Base-by-base conservation (phyloP, 1,284 basidiomycete species). In the Pseudozyma sp. region DNA sequence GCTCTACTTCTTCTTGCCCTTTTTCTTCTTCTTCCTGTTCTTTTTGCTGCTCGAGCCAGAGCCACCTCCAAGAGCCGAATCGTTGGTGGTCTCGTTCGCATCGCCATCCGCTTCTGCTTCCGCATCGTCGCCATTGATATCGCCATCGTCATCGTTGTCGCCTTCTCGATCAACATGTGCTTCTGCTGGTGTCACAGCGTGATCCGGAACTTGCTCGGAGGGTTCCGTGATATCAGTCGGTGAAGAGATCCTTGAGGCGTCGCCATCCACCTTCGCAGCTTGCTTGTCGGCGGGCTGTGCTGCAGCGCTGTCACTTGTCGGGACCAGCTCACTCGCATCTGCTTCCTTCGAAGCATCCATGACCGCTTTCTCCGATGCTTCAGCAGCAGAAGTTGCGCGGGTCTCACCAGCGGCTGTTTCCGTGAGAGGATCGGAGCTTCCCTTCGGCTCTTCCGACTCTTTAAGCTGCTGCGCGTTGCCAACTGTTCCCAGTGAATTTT, bases 41-140 rank as follows among this genome's bases (percentile, higher is more conserved):
- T 94, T 92, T 85, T 90, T 90, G 55, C 96, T 83, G 67, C 90
- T 87, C 29, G 90, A 90, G 6, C 96, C 84, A 43, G 90, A 86
- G 67, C 94, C 92, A 65, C 92, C 90, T 53, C 95, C 92, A 73
- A 93, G 90, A 1, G 87, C 86, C 46, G 94, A 91, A 80, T 89
- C 90, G 11, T 86, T 86, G 54, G 89, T 87, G 80, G 94, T 90
- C 62, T 90, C 88, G 29, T 85, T 83, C 39, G 89, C 88, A 75
- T 92, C 43, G 19, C 43, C 43, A 8, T 44, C 92, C 50, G 87
- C 87, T 14, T 82, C 87, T 9, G 87, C 87, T n/a, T 90, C 87
- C 46, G 92, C 91, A 55, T 84, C 85, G 16, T 86, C 86, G 7
- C 62, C 78, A 1, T 92, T 78, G 81, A 94, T 92, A 42, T 94